phyloP scores from a whole-genome alignment of 192 early-diverging fungal genomes.

The Chytriomyces sp. region DNA sequence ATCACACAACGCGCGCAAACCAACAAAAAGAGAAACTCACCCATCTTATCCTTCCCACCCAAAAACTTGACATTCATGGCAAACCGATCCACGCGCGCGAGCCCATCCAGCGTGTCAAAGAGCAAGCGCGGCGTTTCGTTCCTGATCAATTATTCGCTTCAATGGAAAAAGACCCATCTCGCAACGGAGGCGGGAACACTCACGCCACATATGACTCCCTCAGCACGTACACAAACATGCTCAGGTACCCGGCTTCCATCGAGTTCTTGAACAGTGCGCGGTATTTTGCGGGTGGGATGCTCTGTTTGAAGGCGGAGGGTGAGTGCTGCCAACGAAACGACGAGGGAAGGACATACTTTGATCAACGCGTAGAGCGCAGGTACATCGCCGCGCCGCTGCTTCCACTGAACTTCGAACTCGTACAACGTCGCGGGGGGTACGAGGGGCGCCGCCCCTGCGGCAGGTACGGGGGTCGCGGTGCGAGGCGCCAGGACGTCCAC shows the following conservation, averaged over 20 bases:
- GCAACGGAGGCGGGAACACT: neutral
- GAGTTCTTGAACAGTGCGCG: constrained; percentile 50
- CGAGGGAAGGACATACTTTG: no score
- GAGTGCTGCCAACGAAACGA: no score
- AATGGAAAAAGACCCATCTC: neutral
- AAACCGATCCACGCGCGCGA: constrained; percentile 16
- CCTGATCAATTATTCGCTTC: neutral
- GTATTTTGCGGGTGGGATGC: constrained; percentile 20
- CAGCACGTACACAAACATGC: constrained; percentile 37
- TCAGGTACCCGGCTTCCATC: constrained; percentile 44
- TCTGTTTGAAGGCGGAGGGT: no score
- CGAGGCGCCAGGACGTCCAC: no score
- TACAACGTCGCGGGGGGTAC: constrained; percentile 58
- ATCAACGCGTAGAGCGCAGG: constrained; percentile 59
- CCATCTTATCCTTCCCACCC: neutral
- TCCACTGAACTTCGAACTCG: constrained; percentile 79
- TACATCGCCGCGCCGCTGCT: constrained; percentile 52
- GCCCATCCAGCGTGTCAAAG: neutral
- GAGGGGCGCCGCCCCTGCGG: no score
- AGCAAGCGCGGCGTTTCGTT: neutral
- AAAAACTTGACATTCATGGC: constrained; percentile 18
- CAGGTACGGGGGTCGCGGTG: no score
- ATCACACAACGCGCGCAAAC: no score
- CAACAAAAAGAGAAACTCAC: neutral
- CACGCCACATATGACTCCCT: constrained; percentile 7